Conservation (phyloP, 805 yeast genomes). For the Cyberlindnera misumaiensis region DNA sequence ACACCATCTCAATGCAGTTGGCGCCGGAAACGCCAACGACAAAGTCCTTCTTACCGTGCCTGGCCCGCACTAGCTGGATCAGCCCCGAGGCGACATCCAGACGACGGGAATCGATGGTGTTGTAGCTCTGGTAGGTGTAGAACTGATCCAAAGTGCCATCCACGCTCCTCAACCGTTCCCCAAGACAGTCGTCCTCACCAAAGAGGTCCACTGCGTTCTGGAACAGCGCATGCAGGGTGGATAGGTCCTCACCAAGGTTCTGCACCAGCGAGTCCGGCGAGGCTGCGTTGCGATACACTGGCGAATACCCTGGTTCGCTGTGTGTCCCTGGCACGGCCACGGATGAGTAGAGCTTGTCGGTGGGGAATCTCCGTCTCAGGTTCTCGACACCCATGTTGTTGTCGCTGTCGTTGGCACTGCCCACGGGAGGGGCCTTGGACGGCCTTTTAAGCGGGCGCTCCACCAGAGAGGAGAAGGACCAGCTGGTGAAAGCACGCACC, state of each 20-base stretch:
- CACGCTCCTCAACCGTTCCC: constrained; percentile 23
- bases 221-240: constrained; percentile 35
- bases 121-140: constrained; percentile 37
- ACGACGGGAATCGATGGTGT: constrained; percentile 30
- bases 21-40: constrained; percentile 40
- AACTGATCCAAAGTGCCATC: constrained; percentile 27
- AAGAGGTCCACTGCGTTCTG: constrained; percentile 27
- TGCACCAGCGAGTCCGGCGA: constrained; percentile 21
- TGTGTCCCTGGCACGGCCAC: constrained; percentile 28
- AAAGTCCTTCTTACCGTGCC: constrained; percentile 25
- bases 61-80: constrained; percentile 22
- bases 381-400: background rate
- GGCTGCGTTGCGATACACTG: constrained; percentile 34
- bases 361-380: constrained; percentile 11
- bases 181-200: constrained; percentile 32
- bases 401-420: no score
- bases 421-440: no score
- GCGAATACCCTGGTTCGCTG: constrained; percentile 35
- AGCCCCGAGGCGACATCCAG: constrained; percentile 41
- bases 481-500: no score
- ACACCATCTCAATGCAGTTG: constrained; percentile 52
- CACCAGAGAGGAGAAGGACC: no score
- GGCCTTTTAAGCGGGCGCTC: no score
- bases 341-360: constrained; percentile 12
- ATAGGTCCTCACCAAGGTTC: constrained; percentile 14